Conservation (phyloP, 2,329 filamentous ascomycete species). For the Aureobasidium lini region DNA sequence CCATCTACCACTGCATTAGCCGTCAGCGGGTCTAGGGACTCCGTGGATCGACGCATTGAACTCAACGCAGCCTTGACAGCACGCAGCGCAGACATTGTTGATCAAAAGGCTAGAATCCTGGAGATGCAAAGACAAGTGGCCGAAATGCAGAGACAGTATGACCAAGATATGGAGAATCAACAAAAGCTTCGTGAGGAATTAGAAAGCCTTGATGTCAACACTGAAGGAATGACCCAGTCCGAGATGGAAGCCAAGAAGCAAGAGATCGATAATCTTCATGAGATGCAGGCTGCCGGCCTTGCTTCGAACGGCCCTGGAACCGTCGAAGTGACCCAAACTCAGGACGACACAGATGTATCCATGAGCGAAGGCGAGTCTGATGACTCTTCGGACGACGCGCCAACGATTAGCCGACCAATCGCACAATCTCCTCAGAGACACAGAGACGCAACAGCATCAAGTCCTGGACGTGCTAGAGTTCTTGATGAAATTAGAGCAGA, state of each 20-base stretch:
- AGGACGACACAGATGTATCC: neutral
- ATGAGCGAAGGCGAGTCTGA: slow-evolving; percentile 2
- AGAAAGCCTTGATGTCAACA: slow-evolving; percentile 41
- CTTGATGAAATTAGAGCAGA: slow-evolving; percentile 4
- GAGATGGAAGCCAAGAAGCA: slow-evolving; percentile 37
- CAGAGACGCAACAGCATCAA: neutral
- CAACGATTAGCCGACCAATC: neutral
- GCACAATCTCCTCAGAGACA: neutral
- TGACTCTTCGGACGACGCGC: neutral
- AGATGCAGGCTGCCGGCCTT: neutral
- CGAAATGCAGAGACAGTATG: slow-evolving; percentile 38
- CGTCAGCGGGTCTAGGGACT: neutral
- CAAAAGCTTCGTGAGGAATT: slow-evolving; percentile 30
- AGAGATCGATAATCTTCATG: slow-evolving; percentile 22
- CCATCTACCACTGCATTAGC: neutral
- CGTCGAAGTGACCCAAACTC: neutral
- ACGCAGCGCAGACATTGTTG: slow-evolving; percentile 18
- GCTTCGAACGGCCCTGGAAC: slow-evolving; percentile 13
- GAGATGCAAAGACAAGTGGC: slow-evolving; percentile 25
- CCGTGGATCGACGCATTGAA: neutral
- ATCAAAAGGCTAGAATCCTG: slow-evolving; percentile 17
- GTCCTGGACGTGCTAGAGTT: neutral
- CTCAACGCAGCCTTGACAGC: slow-evolving; percentile 11
- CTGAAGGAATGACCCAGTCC: slow-evolving; percentile 38
- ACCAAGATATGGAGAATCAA: slow-evolving; percentile 33